phyloP scores from a whole-genome alignment of 139 green algal species.

The Tetraselmis chui region DNA sequence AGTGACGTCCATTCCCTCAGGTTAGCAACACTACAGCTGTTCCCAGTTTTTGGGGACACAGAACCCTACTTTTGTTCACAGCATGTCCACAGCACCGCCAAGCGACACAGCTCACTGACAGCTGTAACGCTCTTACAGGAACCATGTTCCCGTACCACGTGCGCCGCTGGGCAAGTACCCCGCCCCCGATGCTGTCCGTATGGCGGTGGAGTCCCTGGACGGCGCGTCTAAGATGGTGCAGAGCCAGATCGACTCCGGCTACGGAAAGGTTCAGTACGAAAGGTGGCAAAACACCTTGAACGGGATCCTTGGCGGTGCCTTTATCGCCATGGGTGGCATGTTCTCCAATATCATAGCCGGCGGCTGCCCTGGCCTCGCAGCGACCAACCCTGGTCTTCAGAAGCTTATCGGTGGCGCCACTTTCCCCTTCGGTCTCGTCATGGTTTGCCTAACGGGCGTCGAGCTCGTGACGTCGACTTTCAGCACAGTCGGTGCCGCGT shows the following conservation, averaged over 20 bases:
- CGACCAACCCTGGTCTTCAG: neutral
- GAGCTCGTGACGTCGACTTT: conserved; percentile 11
- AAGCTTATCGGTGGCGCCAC: conserved; percentile 1
- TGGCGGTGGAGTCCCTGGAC: neutral
- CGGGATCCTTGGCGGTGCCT: conserved; percentile 4
- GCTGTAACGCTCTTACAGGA: no score
- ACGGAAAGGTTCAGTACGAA: neutral
- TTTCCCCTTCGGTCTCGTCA: conserved; percentile 4
- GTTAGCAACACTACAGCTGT: no score
- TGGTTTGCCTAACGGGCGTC: conserved; percentile 12
- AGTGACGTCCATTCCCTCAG: neutral
- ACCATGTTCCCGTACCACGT: neutral
- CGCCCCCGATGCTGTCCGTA: neutral
- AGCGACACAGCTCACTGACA: no score
- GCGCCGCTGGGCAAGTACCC: neutral
- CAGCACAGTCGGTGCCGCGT: conserved; percentile 1
- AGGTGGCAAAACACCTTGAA: neutral
- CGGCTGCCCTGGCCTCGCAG: conserved; percentile 1
- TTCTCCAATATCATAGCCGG: conserved; percentile 7
- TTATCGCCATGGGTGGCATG: conserved; percentile 12
- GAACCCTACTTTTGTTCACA: no score
- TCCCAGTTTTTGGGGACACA: no score
- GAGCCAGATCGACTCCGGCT: neutral
- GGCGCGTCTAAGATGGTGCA: neutral
- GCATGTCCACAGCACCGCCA: no score